phyloP scores from a whole-genome alignment of 768 basidiomycete genomes.

The Cystobasidium ongulense region DNA sequence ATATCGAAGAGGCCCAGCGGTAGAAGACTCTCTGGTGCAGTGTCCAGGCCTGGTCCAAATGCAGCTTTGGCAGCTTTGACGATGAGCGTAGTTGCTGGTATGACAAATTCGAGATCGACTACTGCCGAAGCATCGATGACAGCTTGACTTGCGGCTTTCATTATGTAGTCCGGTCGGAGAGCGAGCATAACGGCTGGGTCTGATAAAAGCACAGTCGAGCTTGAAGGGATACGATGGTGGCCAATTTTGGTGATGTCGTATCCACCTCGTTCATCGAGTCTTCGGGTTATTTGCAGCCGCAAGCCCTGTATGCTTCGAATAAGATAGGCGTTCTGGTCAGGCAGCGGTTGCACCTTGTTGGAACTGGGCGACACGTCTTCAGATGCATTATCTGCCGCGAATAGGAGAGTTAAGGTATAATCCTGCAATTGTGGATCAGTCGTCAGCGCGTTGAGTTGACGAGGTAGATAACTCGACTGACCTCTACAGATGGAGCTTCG shows the following conservation, averaged over 20 bases:
- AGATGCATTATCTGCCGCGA: conserved; percentile 19
- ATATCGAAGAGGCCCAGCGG: background rate
- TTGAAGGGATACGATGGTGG: conserved; percentile 25
- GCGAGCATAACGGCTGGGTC: conserved; percentile 35
- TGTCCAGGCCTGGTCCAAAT: conserved; percentile 19
- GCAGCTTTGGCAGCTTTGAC: conserved; percentile 17
- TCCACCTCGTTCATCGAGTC: conserved; percentile 18
- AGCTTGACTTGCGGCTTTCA: conserved; percentile 10
- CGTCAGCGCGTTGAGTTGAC: background rate
- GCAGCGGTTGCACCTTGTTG: background rate
- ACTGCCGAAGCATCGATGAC: background rate
- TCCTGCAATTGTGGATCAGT: conserved; percentile 27
- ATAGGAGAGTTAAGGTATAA: conserved; percentile 37
- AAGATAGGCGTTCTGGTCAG: background rate
- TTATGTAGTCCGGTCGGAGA: conserved; percentile 1
- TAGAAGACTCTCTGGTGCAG: background rate
- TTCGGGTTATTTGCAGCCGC: conserved; percentile 32
- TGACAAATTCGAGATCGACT: background rate
- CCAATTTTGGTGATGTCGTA: conserved; percentile 35
- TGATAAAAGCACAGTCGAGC: conserved; percentile 28
- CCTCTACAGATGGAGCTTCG: conserved; percentile 58
- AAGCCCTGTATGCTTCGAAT: conserved; percentile 34
- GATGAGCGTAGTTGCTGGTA: background rate
- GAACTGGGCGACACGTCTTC: conserved; percentile 26
- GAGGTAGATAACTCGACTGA: background rate